Percentiles rank a stretch among this genome's conserved stretches.
Evolutionary conservation across 164 flowering plant genomes (phyloP).

Genomic region (Aristolochia fimbriata): DNA sequence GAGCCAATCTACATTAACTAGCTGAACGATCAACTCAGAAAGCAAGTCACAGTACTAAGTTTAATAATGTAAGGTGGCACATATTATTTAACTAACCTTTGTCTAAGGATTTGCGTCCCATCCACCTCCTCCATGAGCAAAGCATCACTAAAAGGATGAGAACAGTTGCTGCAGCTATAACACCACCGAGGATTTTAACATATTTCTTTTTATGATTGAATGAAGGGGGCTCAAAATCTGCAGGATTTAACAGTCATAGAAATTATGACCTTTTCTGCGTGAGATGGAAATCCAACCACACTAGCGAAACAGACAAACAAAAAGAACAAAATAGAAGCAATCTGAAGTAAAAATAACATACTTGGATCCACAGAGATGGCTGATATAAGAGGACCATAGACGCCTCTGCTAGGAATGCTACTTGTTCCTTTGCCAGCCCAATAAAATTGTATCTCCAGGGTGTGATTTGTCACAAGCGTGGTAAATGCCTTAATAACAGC

Average conservation of each 20-base stretch:
- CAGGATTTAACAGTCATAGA: background rate
- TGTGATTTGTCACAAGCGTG: conserved; percentile 37
- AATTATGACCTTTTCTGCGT: background rate
- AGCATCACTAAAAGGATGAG: conserved; percentile 24
- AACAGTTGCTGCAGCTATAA: conserved; percentile 21
- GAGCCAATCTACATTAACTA: background rate
- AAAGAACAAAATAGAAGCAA: no score
- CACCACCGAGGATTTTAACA: conserved; percentile 15
- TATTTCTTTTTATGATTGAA: conserved; percentile 14
- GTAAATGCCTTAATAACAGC: conserved; percentile 44
- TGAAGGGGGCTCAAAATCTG: conserved; percentile 58
- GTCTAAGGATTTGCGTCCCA: conserved; percentile 37
- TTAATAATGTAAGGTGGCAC: conserved; percentile 1
- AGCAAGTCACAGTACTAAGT: background rate
- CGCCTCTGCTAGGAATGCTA: conserved; percentile 63
- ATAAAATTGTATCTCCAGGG: conserved; percentile 55
- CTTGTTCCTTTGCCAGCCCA: conserved; percentile 90
- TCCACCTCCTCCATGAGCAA: conserved; percentile 34
- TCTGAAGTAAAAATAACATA: conserved; percentile 19
- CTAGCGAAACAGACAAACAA: no score
- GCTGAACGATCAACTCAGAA: background rate
- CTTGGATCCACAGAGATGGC: conserved; percentile 77
- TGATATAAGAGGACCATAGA: conserved; percentile 84
- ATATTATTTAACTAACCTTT: conserved; percentile 27
- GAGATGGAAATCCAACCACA: background rate